Evolutionary conservation across 306 rosid species (phyloP).

Genomic region (Vigna reflexopilosa): DNA sequence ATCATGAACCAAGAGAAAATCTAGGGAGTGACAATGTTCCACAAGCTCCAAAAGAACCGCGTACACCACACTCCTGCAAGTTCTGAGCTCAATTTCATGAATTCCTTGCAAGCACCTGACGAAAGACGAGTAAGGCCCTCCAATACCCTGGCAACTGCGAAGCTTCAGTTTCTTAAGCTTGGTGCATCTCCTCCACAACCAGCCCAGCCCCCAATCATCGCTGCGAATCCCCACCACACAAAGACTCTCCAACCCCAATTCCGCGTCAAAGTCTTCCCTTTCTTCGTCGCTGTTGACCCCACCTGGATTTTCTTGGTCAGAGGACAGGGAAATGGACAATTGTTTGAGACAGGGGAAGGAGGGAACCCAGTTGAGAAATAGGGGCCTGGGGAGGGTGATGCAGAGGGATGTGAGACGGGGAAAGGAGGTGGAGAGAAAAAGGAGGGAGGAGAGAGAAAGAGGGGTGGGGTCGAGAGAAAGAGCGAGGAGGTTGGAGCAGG

Average conservation of each 20-base stretch:
- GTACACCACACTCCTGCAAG: conserved; percentile 82
- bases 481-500: conserved; percentile 56
- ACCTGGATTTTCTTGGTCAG: conserved; percentile 18
- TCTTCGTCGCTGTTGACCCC: conserved; percentile 43
- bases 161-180: conserved; percentile 66
- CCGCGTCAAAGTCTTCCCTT: conserved; percentile 45
- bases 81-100: conserved; percentile 70
- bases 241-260: conserved; percentile 63
- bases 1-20: conserved; percentile 76
- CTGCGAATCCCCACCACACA: conserved; percentile 65
- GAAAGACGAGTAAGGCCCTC: conserved; percentile 70
- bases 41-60: conserved; percentile 64
- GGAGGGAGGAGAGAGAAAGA: conserved; percentile 64
- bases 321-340: conserved; percentile 49
- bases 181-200: conserved; percentile 78
- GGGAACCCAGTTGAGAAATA: conserved; percentile 63
- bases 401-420: conserved; percentile 63
- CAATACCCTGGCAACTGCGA: conserved; percentile 72
- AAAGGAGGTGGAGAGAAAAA: conserved; percentile 65
- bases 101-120: conserved; percentile 60
- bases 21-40: conserved; percentile 59
- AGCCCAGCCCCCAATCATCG: conserved; percentile 69
- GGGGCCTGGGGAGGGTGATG: conserved; percentile 67
- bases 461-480: conserved; percentile 63
- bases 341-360: conserved; percentile 61